Base-by-base conservation (phyloP, 2,329 filamentous ascomycete species). In the Xylariaceae sp. region DNA sequence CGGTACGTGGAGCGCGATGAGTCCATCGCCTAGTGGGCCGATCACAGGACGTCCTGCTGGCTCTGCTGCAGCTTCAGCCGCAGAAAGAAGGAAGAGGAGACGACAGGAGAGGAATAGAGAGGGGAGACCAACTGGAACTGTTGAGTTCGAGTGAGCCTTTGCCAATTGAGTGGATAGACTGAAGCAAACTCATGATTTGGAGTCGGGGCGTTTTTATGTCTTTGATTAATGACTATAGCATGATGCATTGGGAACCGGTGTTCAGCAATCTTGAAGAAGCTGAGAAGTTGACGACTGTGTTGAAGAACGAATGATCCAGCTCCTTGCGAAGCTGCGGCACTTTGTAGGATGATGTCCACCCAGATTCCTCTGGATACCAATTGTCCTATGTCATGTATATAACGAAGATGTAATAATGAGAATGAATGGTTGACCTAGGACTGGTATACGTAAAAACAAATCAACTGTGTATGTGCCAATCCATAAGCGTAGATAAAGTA, bases 1-100 rank as follows among this genome's bases (percentile, higher is more conserved):
- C 46, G 73, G 67, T 17, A 76, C 71, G 2, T 77, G 72, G 73
- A 79, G 75, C 50, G 71, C 63, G 3, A 65, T 78, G 62, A 77
- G 68, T 42, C 67, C 68, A 18, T 68, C 69, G 9, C 66, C 70
- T 1, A 66, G 64, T 38, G 68, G 61, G n/a, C 64, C 61, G 6
- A 52, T 59, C n/a, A 62, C 61, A 32, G 62, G 56, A 35, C 28
- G 39, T 15, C 59, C 55, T 8, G 56, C 60, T 9, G 61, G 55
- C 9, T 66, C 67, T 19, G 63, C 64, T 32, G 68, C 70, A 19
- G 53, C 55, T 22, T 64, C 64, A 34, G 60, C 63, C 13, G 76
- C 74, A 4, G 73, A 81, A 43, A 73, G 75, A 43, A 65, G 79
- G 47, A 59, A 76, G 49, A 65, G 79, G 56, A 70, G 79, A 52